Percentiles rank a stretch among this genome's conserved stretches.
Evolutionary conservation across 306 rosid genomes (phyloP).

Genomic region (Mimosa pudica): DNA sequence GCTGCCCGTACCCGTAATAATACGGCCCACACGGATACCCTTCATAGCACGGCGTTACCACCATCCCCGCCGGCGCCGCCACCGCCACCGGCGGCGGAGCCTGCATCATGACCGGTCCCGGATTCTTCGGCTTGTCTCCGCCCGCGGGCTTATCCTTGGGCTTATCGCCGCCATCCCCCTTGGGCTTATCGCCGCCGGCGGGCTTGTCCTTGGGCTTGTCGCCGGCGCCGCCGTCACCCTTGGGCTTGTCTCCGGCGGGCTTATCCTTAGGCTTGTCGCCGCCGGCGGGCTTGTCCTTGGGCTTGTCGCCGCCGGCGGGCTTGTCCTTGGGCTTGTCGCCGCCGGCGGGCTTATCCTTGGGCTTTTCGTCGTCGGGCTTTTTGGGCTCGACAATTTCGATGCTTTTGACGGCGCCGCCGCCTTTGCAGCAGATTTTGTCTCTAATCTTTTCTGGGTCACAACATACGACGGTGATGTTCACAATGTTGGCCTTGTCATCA

Average conservation of each 20-base stretch:
- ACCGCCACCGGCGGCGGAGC: background rate
- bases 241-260: background rate
- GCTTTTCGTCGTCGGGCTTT: background rate
- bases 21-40: constrained; percentile 54
- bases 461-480: constrained; percentile 68
- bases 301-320: background rate
- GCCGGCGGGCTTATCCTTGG: constrained; percentile 12
- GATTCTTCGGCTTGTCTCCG: background rate
- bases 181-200: background rate
- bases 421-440: constrained; percentile 61
- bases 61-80: constrained; percentile 26
- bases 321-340: background rate
- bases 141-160: constrained; percentile 25
- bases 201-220: constrained; percentile 25
- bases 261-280: background rate
- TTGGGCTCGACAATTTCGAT: too few species aligned
- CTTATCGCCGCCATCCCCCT: background rate
- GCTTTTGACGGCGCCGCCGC: constrained; percentile 5
- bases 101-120: background rate
- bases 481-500: constrained; percentile 58
- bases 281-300: background rate
- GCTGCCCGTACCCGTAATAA: constrained; percentile 33
- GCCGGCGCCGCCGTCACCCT: background rate
- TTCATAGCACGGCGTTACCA: constrained; percentile 39
- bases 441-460: constrained; percentile 76